Evolutionary conservation across 2,329 filamentous ascomycete species (phyloP).

Genomic region (Colletotrichum sp.): DNA sequence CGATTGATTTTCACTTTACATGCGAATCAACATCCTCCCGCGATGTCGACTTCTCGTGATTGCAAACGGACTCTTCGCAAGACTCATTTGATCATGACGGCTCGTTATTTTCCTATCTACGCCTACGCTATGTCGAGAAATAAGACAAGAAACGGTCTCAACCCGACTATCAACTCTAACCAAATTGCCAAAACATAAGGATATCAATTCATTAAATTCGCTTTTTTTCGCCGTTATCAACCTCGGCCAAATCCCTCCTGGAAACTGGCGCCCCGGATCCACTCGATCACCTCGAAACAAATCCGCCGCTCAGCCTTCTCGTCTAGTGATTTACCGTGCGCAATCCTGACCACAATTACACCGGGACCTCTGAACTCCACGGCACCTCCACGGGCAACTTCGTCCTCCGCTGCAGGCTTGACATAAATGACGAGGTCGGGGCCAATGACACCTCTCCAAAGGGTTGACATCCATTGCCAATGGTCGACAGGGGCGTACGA

Average conservation of each 20-base stretch:
- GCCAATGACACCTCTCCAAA: constrained; percentile 87
- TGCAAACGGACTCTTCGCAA: not conserved
- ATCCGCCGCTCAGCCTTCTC: constrained; percentile 76
- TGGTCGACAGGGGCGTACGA: constrained; percentile 84
- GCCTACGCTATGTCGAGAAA: constrained; percentile 18
- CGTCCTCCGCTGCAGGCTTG: constrained; percentile 41
- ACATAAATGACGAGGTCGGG: constrained; percentile 81
- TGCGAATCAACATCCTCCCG: not conserved
- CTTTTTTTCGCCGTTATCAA: not conserved
- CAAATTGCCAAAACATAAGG: not conserved
- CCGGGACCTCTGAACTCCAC: constrained; percentile 64
- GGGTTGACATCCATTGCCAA: constrained; percentile 96
- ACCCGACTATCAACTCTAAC: not conserved
- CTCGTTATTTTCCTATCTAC: constrained; percentile 9
- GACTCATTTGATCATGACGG: not conserved
- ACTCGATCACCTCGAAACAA: constrained; percentile 88
- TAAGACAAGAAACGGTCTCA: not conserved
- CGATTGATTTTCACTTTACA: not conserved
- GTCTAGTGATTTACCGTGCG: constrained; percentile 53
- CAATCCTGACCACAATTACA: constrained; percentile 60
- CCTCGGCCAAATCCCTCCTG: constrained; percentile 29
- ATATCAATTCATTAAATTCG: not conserved
- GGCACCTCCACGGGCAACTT: constrained; percentile 40
- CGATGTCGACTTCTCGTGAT: not conserved
- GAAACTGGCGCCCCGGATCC: constrained; percentile 61